A percentile compares a stretch with the other conserved stretches of the same genome.
Conservation (phyloP, 805 yeast genomes). For the Candida insectalens region DNA sequence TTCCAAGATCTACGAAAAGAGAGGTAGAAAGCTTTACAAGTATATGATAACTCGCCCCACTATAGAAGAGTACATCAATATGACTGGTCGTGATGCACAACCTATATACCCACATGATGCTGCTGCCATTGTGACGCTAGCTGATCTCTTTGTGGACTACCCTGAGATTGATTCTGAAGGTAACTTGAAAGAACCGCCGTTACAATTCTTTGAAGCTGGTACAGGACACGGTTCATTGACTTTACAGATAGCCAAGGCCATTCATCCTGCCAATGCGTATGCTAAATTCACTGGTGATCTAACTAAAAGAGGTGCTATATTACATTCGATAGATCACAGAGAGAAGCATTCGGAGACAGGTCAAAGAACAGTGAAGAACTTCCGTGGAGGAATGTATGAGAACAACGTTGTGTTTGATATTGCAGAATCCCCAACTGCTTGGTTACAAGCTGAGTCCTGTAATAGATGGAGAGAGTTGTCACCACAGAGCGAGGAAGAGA, state of each 20-base stretch:
- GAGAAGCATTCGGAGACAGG: constrained; percentile 33
- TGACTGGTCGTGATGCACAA: constrained; percentile 34
- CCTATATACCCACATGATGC: constrained; percentile 45
- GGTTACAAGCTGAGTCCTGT: constrained; percentile 23
- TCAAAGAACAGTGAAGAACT: constrained; percentile 27
- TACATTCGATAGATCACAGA: constrained; percentile 36
- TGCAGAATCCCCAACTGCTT: constrained; percentile 29
- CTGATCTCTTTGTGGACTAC: constrained; percentile 36
- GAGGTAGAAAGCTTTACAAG: constrained; percentile 10
- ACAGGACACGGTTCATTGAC: constrained; percentile 47
- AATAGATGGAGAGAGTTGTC: constrained; percentile 16
- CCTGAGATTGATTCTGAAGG: constrained; percentile 17
- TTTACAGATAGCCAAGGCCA: constrained; percentile 29
- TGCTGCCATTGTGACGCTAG: constrained; percentile 32
- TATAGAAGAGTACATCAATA: constrained; percentile 35
- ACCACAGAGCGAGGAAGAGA: constrained; percentile 4
- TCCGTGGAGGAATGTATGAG: constrained; percentile 32
- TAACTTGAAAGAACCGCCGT: constrained; percentile 16
- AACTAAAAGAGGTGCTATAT: constrained; percentile 30
- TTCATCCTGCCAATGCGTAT: constrained; percentile 36
- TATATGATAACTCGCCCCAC: constrained; percentile 30
- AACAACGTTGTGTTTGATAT: constrained; percentile 37
- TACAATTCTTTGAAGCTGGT: constrained; percentile 41
- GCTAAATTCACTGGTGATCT: constrained; percentile 10
- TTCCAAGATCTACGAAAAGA: constrained; percentile 16